Evolutionary conservation across 306 rosid genomes (phyloP), one percentile per base, ranked within the genome.

Genomic region (Lablab purpureus): DNA sequence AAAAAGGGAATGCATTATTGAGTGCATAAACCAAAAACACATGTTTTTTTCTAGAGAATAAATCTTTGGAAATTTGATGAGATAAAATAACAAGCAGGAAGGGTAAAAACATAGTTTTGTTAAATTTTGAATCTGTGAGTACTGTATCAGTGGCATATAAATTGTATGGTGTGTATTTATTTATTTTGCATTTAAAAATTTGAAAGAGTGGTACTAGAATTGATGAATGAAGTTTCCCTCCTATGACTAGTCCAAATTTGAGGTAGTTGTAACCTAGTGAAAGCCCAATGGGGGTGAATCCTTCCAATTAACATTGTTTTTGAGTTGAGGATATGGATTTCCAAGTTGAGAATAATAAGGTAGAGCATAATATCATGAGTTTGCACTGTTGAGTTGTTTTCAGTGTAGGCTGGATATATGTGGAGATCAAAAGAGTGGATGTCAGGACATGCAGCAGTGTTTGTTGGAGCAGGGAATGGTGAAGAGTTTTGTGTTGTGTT

Each of bases 351-450:
- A 82, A 69, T 74, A 82, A 60, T 75, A 79, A 71, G 79, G 27
- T 46, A 25, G 27, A 37, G 27, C 70, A 72, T 21, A 80, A 21
- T 58, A 62, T 55, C 10, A 60, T 23, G 62, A 67, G 77, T 81
- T 82, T 51, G 76, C 4, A 71, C 8, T 75, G 90, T 75, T 63
- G 80, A 73, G 88, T 88, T 84, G 87, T 80, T 87, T 84, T 90
- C 90, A 73, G 56, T 55, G 82, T 67, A 83, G 86, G 86, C 81
- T 77, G 88, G 79, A 77, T 37, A 37, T 37, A 37, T 41, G 74
- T 55, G 87, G 63, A 45, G 73, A 75, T 75, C 10, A 52, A 74
- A 80, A 45, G 21, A 58, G 37, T 32, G 81, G n/a, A 10, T 60
- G 12, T 66, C 58, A 56, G 78, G 1, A 14, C 4, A 59, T 59